Evolutionary conservation across 805 yeast genomes (phyloP).

Genomic region (Candida piceae): DNA sequence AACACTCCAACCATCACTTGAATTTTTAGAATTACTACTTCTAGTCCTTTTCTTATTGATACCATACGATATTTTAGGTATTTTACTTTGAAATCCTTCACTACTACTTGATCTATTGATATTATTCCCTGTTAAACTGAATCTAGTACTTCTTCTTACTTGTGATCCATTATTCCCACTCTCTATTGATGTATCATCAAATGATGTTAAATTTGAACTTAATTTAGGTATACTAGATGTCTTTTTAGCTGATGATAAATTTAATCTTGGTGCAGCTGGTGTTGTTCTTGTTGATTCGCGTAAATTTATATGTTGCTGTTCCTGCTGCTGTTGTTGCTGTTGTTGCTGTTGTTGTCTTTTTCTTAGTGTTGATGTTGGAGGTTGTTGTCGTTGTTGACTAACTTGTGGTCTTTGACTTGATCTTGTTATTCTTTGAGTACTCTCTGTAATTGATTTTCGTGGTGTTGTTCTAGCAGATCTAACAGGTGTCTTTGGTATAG

Average conservation of each 20-base stretch:
- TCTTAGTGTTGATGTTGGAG: too few species aligned
- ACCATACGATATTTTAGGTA: neutral
- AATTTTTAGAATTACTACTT: too few species aligned
- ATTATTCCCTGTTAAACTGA: neutral
- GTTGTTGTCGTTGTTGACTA: too few species aligned
- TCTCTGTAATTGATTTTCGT: too few species aligned
- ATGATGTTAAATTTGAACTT: too few species aligned
- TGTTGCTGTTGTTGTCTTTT: neutral
- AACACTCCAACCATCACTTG: neutral
- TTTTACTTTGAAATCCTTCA: neutral
- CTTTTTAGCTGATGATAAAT: slow-evolving; percentile 15
- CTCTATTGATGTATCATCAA: too few species aligned
- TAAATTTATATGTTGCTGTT: too few species aligned
- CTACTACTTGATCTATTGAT: neutral
- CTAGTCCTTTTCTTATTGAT: neutral
- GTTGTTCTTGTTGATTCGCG: slow-evolving; percentile 1
- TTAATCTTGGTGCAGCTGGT: slow-evolving; percentile 5
- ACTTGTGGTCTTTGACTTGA: too few species aligned
- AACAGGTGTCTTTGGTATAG: too few species aligned
- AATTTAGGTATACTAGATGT: neutral
- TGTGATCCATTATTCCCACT: neutral
- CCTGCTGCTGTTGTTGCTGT: neutral
- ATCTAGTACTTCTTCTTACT: neutral
- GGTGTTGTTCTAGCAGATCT: too few species aligned
- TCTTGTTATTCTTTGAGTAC: too few species aligned